Conservation (phyloP, 208 protist species). For the Leishmania tropica region DNA sequence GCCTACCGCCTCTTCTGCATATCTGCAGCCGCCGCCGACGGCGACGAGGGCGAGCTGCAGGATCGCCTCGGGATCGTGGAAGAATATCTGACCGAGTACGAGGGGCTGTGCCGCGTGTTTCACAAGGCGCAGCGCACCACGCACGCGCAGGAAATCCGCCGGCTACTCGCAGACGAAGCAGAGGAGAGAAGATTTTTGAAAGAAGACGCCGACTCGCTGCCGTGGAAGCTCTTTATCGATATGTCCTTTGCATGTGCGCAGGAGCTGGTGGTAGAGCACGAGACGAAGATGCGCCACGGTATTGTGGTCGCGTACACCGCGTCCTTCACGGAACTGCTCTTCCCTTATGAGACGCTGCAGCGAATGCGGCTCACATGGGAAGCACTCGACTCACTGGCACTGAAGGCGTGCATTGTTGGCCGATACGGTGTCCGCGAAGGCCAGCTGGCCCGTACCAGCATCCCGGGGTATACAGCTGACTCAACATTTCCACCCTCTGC, state of each 20-base stretch:
- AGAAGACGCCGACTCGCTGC: slow-evolving; percentile 37
- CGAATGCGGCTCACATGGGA: slow-evolving; percentile 22
- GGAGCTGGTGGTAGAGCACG: slow-evolving; percentile 16
- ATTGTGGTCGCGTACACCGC: not conserved
- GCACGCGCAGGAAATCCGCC: slow-evolving; percentile 7
- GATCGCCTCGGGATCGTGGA: slow-evolving; percentile 46
- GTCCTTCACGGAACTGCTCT: slow-evolving; percentile 5
- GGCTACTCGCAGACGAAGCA: slow-evolving; percentile 39
- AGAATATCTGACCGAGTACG: slow-evolving; percentile 35
- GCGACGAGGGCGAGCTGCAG: slow-evolving; percentile 32
- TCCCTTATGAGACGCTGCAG: slow-evolving; percentile 16
- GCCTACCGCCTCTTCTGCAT: slow-evolving; percentile 31
- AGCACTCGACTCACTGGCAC: slow-evolving; percentile 28
- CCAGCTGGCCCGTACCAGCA: slow-evolving; percentile 21
- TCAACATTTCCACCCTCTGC: not conserved
- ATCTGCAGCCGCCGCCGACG: slow-evolving; percentile 10
- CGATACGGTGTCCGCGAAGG: slow-evolving; percentile 23
- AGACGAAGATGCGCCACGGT: not conserved
- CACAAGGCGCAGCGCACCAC: not conserved
- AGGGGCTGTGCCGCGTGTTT: slow-evolving; percentile 20
- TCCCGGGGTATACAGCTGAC: slow-evolving; percentile 3
- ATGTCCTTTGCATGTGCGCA: slow-evolving; percentile 10
- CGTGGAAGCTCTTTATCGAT: slow-evolving; percentile 32
- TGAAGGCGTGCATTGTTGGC: slow-evolving; percentile 35
- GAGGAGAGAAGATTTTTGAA: slow-evolving; percentile 63